Evolutionary conservation across 208 protist species (phyloP).

Genomic region (Acanthamoeba sp.): DNA sequence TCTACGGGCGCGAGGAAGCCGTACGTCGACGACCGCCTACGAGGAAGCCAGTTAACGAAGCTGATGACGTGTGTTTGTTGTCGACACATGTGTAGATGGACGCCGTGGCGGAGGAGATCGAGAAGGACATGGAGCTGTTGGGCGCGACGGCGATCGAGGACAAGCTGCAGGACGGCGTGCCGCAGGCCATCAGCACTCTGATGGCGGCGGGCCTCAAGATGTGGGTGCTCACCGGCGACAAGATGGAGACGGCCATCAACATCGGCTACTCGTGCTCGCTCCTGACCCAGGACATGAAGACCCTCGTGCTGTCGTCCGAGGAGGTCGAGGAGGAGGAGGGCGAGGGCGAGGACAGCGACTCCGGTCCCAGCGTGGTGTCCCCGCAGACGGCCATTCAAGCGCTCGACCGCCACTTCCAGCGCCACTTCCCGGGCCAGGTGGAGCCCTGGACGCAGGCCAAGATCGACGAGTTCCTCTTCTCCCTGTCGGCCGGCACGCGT

Average conservation of each 20-base stretch:
- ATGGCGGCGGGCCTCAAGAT: conserved; percentile 93
- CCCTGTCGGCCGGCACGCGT: not conserved
- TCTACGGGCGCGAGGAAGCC: conserved; percentile 61
- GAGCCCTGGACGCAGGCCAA: not conserved
- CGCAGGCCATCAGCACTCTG: conserved; percentile 92
- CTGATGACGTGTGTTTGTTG: not conserved
- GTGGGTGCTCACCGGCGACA: conserved; percentile 99
- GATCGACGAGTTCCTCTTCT: conserved; percentile 49
- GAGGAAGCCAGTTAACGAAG: not conserved
- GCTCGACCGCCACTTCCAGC: not conserved
- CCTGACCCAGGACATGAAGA: conserved; percentile 63
- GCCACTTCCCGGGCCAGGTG: not conserved
- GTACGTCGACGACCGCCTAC: too few relatives aligned
- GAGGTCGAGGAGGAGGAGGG: not conserved
- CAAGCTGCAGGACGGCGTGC: conserved; percentile 96
- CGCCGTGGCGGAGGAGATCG: conserved; percentile 93
- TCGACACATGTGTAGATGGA: conserved; percentile 72
- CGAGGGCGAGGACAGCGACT: not conserved
- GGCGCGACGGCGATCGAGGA: conserved; percentile 97
- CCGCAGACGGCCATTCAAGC: not conserved
- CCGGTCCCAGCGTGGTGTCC: not conserved
- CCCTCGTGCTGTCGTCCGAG: conserved; percentile 2
- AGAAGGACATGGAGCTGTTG: conserved; percentile 92
- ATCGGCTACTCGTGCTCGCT: conserved; percentile 89
- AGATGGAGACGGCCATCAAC: conserved; percentile 95